Base-by-base conservation (phyloP, 2,329 filamentous ascomycete genomes). In the Massarina eburnea region DNA sequence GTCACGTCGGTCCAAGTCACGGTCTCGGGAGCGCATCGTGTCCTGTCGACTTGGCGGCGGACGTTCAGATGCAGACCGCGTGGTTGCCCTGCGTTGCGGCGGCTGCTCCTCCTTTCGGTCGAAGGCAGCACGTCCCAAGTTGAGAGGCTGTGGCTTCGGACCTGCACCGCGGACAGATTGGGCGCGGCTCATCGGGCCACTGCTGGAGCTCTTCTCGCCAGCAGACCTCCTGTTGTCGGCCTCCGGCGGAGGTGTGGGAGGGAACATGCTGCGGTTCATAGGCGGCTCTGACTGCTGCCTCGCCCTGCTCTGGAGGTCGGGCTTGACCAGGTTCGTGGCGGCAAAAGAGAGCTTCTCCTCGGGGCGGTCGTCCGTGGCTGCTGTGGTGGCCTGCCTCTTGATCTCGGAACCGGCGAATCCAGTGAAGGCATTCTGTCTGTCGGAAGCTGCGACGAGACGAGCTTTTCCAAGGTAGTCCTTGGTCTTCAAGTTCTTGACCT, bases 381-480 rank as follows among this genome's bases (percentile, higher is more conserved):
- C 57, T 9, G 35, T 24, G 46, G 57, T 57, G 39, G 52, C 55
- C 66, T 83, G 82, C 67, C 84, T 89, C 74, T 89, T 90, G 52
- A 89, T 84, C 68, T 91, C 90, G 2, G 84, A 83, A 35, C 86
- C 89, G 51, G 86, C 79, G 68, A 91, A 92, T 35, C 89, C 89
- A 35, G 87, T 92, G 61, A 89, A 94, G 20, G 84, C 86, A 70
- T 91, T 92, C 54, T 81, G 75, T 44, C 86, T 81, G 62, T 95
- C 90, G 1, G 89, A 89, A 20, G 91, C 88, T 19, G 94, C 94
- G 8, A 99, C 89, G 26, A 99, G 78, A 49, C 90, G 83, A n/a
- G 94, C 91, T 72, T 96, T 96, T 50, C 94, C 94, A 3, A 99
- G 83, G 62, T 99, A 99, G 67, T 99, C 91, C 70, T 97, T 97